Evolutionary conservation across 371 early-diverging fungal species (phyloP), one percentile per base, ranked within the genome.

Genomic region (Fennellomyces sp.): DNA sequence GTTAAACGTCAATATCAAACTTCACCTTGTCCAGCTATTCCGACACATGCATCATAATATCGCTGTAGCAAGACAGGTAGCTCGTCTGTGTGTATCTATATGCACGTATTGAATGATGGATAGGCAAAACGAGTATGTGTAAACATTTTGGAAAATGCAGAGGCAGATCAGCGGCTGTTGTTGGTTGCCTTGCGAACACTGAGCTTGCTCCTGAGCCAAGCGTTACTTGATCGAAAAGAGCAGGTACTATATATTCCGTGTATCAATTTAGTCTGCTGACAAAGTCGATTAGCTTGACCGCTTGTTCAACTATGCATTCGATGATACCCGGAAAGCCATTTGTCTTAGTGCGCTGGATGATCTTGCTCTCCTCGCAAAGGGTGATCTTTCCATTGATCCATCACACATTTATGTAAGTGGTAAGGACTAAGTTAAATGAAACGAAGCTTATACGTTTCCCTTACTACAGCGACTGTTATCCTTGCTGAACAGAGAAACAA

Each of bases 11-110:
- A 76, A 80, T 25, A 68, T 77, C 29, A 76, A 76, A 45, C 58
- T 78, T 28, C 61, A 72, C 49, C 38, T 82, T 15, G 73, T 85
- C 30, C 72, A 79, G 25, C 75, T 85, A 53, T 80, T 83, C 58
- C 75, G 83, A 29, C 86, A 85, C 52, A 85, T 85, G 86, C 82
- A 83, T 60, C 69, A 73, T 35, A 81, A 85, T 68, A 81, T 83
- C 28, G 72, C 75, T 3, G 70, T 83, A 60, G 72, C 83, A 29
- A 70, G 81, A 67, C 63, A 79, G 66, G 76, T 74, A 68, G 8
- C 6, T 11, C 1, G 3, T 29, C 12, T 5, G 23, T 23, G 13
- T 3, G 8, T 23, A 8, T n/a, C n/a, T n/a, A n/a, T n/a, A n/a
- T n/a, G n/a, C n/a, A n/a, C n/a, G n/a, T n/a, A n/a, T 7, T 3